Evolutionary conservation across 306 rosid genomes (phyloP), one percentile per base, ranked within the genome.

Genomic region (Arachis stenosperma): DNA sequence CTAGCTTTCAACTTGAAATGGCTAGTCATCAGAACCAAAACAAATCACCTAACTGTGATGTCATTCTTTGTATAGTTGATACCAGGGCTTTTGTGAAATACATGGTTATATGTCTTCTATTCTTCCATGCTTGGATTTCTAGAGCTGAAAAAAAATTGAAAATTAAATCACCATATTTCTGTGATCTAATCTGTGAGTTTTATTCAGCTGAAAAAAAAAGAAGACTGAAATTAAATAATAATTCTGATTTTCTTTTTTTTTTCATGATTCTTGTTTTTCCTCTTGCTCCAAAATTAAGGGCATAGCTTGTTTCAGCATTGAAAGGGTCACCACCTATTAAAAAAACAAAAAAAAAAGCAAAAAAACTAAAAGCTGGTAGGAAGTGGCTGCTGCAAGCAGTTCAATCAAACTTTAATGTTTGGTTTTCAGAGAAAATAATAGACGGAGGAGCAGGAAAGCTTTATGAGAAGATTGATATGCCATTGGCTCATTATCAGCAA

Each of bases 401-500:
- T 75, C n/a, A 75, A 79, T 70, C 86, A 76, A 71, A 71, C 81
- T 67, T 83, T 10, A 69, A 71, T 71, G 65, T 33, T 33, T 33
- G 37, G 43, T 50, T 73, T 73, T 72, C 59, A 36, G 75, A 56
- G 75, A 73, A 66, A 76, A 80, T 50, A 57, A 76, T 73, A 80
- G 78, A 72, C 54, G 66, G 77, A 65, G 75, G 33, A 55, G 14
- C 70, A 74, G 67, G 7, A 79, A 75, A 64, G 37, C 68, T 81
- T 77, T 73, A 73, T 80, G 82, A 44, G 51, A 80, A 76, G 71
- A 73, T 68, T 84, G 41, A 72, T 54, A 58, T 68, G 80, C 78
- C 82, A 84, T 73, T 76, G 78, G 82, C 78, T 76, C 78, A 57
- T 76, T 66, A 80, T 59, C 65, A 76, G 54, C 67, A 71, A 73